Conservation (phyloP, 148 eudicot genomes). For the Arbutus unedo region DNA sequence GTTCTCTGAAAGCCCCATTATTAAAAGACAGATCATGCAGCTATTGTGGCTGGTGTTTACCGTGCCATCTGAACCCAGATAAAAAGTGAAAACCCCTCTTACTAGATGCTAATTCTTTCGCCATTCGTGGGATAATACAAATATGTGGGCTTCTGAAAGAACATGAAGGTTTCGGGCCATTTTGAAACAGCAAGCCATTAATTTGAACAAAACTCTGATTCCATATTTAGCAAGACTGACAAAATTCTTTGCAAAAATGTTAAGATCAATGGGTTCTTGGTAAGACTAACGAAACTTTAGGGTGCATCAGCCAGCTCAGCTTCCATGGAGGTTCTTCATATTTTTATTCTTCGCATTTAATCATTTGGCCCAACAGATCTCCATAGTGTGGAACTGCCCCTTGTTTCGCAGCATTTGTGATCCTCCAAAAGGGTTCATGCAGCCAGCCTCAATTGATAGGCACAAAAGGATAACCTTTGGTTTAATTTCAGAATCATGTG, state of each 20-base stretch:
- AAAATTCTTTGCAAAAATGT: too few relatives aligned
- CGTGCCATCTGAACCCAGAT: background rate
- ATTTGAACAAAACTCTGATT: background rate
- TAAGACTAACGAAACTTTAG: background rate
- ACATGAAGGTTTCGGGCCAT: background rate
- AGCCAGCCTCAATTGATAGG: background rate
- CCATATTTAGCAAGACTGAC: too few relatives aligned
- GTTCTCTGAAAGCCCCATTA: background rate
- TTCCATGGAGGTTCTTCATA: background rate
- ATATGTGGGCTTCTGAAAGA: background rate
- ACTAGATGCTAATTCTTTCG: background rate
- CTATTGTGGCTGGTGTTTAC: background rate
- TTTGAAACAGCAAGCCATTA: background rate
- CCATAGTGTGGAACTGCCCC: background rate
- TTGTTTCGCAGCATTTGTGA: too few relatives aligned
- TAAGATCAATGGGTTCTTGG: too few relatives aligned
- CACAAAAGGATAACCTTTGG: background rate
- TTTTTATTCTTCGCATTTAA: constrained; percentile 3
- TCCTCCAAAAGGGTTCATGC: background rate
- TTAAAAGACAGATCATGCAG: background rate
- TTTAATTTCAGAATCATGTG: background rate
- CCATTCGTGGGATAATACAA: background rate
- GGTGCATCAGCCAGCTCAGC: constrained; percentile 7
- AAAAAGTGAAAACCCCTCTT: background rate
- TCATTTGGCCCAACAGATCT: background rate